Base-by-base conservation (phyloP, 2,329 filamentous ascomycete species). In the Lizonia empirigonia region DNA sequence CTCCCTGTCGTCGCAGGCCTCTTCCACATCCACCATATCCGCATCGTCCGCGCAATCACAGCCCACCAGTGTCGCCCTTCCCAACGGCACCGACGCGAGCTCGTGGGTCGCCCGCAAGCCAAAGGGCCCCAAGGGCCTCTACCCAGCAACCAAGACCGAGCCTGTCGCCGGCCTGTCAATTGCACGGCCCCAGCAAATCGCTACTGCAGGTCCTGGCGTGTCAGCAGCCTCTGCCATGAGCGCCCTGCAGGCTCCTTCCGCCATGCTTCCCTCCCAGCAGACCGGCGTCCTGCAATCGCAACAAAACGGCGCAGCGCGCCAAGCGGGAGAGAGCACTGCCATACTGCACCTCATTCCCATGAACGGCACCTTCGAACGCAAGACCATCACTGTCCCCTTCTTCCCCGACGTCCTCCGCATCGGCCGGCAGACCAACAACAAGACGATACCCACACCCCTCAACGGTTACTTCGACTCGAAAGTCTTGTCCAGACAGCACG, bases 391-490 rank as follows among this genome's bases (percentile, higher is more conserved):
- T 26, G 90, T 99, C 2, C 94, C 94, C 0, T 96, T 89, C 71
- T 89, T 85, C 58, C 94, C 94, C n/a, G 93, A 97, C n/a, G 88
- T 90, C 32, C 80, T 99, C 40, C 87, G 91, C 57, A 96, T 99
- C 68, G 94, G 94, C 35, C 88, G 94, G 38, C 94, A 99, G 75
- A 99, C 94, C 16, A 99, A 99, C 74, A 90, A 91, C 60, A 97
- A 96, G 75, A 97, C 94, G 0, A 84, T 95, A 10, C 94, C 94
- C 0, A 96, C 92, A 0, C 86, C 91, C 0, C 77, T 87, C 54
- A 99, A 99, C 75, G 94, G 94, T 27, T 99, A 89, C 74, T 99
- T 99, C 68, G 94, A 99, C 73, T 97, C 93, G 42, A 99, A 99
- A 75, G 94, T 99, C 20, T 82, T 99, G 19, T 97, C 94, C 30